Evolutionary conservation across 139 green algal genomes (phyloP).

Genomic region (Chlorella sp.): DNA sequence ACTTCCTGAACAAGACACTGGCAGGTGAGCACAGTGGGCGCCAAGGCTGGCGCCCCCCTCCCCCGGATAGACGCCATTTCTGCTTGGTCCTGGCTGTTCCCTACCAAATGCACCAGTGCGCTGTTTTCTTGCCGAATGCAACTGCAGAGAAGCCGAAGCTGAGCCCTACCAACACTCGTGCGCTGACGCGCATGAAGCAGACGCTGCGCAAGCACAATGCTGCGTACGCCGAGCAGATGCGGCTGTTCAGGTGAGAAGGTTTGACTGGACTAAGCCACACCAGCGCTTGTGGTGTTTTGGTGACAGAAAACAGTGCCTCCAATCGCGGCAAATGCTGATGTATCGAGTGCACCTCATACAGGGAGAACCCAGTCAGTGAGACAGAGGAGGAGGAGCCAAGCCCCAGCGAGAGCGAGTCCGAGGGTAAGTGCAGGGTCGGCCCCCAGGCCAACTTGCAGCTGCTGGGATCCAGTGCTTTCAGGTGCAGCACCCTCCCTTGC

Average conservation of each 20-base stretch:
- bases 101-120: neutral
- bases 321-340: neutral
- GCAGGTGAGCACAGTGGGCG: slow-evolving; percentile 52
- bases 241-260: slow-evolving; percentile 39
- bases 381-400: slow-evolving; percentile 21
- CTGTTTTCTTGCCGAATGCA: neutral
- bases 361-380: slow-evolving; percentile 44
- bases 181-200: slow-evolving; percentile 97
- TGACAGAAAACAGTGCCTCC: too few species aligned
- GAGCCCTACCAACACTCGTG: slow-evolving; percentile 92
- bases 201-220: slow-evolving; percentile 96
- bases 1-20: slow-evolving; percentile 86
- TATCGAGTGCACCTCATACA: neutral
- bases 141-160: slow-evolving; percentile 94
- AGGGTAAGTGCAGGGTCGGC: too few species aligned
- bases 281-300: too few species aligned
- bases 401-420: slow-evolving; percentile 30
- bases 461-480: too few species aligned
- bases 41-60: too few species aligned
- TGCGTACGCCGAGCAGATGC: slow-evolving; percentile 68
- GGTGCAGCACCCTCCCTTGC: too few species aligned
- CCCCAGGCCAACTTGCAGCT: too few species aligned
- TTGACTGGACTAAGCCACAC: too few species aligned
- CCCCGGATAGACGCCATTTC: too few species aligned
- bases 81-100: too few species aligned